Evolutionary conservation across 2,329 filamentous ascomycete species (phyloP).

Genomic region (Teratosphaeria zuluensis): DNA sequence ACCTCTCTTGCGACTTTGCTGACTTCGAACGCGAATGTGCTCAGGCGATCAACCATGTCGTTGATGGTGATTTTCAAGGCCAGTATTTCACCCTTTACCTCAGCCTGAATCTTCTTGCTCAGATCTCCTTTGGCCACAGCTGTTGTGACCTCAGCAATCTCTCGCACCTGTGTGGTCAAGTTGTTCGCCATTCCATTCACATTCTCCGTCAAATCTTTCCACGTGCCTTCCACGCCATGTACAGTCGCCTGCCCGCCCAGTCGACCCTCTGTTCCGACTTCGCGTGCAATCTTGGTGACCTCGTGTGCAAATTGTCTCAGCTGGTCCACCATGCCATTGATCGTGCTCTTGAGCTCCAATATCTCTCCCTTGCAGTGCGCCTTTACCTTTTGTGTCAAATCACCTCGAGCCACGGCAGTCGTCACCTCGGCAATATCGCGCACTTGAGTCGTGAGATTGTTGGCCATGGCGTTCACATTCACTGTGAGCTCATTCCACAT

Average conservation of each 20-base stretch:
- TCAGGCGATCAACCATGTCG: conserved; percentile 56
- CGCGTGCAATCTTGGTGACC: conserved; percentile 43
- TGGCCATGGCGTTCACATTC: conserved; percentile 46
- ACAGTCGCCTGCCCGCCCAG: conserved; percentile 44
- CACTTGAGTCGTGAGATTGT: conserved; percentile 44
- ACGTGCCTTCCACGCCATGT: conserved; percentile 44
- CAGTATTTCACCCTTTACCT: conserved; percentile 43
- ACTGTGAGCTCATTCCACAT: conserved; percentile 58
- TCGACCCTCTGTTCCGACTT: conserved; percentile 43
- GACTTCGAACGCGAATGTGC: conserved; percentile 56
- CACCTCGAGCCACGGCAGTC: conserved; percentile 42
- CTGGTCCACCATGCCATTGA: conserved; percentile 46
- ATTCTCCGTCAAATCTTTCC: conserved; percentile 46
- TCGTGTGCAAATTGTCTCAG: conserved; percentile 44
- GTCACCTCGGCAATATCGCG: conserved; percentile 45
- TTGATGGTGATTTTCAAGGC: conserved; percentile 77
- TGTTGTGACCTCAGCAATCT: conserved; percentile 45
- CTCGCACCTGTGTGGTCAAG: conserved; percentile 38
- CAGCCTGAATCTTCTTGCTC: conserved; percentile 43
- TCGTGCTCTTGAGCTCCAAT: conserved; percentile 41
- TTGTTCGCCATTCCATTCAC: conserved; percentile 47
- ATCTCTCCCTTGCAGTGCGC: conserved; percentile 45
- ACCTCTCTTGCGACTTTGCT: conserved; percentile 57
- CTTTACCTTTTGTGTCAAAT: conserved; percentile 43
- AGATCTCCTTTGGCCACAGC: conserved; percentile 43